Conservation (phyloP, 345 rosid genomes). For the Adansonia digitata region DNA sequence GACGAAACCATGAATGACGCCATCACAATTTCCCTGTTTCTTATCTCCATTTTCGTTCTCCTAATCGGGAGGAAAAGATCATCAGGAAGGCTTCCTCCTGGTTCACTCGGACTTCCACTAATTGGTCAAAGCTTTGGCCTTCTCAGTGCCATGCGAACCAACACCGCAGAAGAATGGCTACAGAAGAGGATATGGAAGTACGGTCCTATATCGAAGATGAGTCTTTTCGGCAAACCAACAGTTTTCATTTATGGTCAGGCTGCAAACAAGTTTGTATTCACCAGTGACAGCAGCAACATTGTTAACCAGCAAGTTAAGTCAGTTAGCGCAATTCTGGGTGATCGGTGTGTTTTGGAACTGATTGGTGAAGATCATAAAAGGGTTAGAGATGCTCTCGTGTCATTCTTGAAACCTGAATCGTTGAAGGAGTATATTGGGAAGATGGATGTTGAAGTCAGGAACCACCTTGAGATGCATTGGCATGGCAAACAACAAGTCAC, state of each 20-base stretch:
- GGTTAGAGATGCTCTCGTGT: constrained; percentile 34
- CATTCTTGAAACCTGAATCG: constrained; percentile 53
- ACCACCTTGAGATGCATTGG: constrained; percentile 41
- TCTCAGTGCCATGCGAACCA: constrained; percentile 39
- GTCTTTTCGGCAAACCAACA: constrained; percentile 40
- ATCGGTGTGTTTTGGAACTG: constrained; percentile 30
- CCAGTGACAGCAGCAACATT: constrained; percentile 22
- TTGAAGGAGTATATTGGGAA: constrained; percentile 44
- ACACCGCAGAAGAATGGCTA: constrained; percentile 42
- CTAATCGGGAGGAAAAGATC: constrained; percentile 16
- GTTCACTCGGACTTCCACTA: constrained; percentile 50
- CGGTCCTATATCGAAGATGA: constrained; percentile 47
- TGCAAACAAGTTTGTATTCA: constrained; percentile 45
- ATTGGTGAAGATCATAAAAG: constrained; percentile 42
- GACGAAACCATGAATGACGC: constrained; percentile 10
- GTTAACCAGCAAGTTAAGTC: constrained; percentile 36
- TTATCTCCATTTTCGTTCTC: constrained; percentile 28
- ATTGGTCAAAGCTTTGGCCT: constrained; percentile 52
- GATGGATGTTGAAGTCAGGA: constrained; percentile 47
- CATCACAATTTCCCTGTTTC: constrained; percentile 15
- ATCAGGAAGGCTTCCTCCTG: constrained; percentile 39
- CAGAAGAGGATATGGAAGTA: constrained; percentile 28
- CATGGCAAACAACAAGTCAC: constrained; percentile 35
- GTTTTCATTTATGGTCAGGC: constrained; percentile 47
- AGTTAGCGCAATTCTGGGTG: constrained; percentile 27